These are phyloP conservation scores for Lenwebbia sp. DNA, from an alignment of 345 rosid species.

Conservation along the genomic window DNA sequence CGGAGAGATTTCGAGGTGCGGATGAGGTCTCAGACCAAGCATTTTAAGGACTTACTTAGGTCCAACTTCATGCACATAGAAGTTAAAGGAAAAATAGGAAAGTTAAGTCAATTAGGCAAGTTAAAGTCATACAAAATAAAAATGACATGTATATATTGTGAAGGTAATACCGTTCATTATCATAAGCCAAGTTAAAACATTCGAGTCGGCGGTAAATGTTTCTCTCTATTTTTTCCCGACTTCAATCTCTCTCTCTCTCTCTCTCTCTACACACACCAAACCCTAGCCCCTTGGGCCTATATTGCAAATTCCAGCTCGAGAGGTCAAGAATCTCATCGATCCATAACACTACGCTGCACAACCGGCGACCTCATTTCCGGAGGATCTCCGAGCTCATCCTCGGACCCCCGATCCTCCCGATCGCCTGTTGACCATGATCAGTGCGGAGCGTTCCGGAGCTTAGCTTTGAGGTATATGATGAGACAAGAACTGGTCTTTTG, in stretches of 20 bases:
- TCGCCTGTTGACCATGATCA: neutral
- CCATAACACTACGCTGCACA: neutral
- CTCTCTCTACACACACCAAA: neutral
- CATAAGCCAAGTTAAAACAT: neutral
- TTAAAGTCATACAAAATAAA: no score
- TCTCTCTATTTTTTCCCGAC: neutral
- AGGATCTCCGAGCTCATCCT: neutral
- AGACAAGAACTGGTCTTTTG: constrained; percentile 23
- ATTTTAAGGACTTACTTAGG: no score
- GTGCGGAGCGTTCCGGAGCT: neutral
- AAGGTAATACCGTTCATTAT: no score
- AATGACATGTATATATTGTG: no score
- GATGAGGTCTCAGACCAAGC: no score
- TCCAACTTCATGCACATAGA: no score
- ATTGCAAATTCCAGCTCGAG: neutral
- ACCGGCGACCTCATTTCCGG: neutral
- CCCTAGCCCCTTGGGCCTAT: neutral
- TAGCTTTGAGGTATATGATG: constrained; percentile 22
- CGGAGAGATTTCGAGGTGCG: no score
- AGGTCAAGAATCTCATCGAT: neutral
- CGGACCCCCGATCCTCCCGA: neutral
- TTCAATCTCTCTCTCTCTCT: neutral
- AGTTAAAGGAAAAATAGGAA: no score
- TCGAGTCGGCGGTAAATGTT: neutral
- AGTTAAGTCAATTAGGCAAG: no score